phyloP scores from a whole-genome alignment of 495 filamentous ascomycete species.

The Bombardia bombarda region DNA sequence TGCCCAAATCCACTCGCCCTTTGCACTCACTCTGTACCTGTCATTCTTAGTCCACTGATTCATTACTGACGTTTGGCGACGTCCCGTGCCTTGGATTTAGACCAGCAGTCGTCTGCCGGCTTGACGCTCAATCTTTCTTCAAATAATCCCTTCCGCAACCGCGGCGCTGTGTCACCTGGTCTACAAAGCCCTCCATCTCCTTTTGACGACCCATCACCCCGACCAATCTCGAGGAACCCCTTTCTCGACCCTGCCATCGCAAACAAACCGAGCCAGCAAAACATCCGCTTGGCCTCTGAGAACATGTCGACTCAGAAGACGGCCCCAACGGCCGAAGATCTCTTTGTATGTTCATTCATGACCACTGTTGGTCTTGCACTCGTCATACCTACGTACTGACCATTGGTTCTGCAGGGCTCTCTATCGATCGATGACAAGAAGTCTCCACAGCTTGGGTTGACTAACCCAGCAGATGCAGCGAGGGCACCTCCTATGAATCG shows the following conservation, averaged over 20 bases:
- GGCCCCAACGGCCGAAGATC: constrained; percentile 65
- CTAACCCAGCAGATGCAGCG: constrained; percentile 26
- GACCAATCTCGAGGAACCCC: constrained; percentile 81
- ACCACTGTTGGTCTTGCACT: constrained; percentile 1
- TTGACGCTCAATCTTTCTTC: constrained; percentile 64
- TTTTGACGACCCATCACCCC: constrained; percentile 49
- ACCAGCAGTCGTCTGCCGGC: constrained; percentile 37
- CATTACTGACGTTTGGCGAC: constrained; percentile 25
- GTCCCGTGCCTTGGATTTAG: constrained; percentile 25
- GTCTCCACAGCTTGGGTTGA: constrained; percentile 21
- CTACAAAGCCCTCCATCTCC: constrained; percentile 37
- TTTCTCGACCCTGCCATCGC: constrained; percentile 69
- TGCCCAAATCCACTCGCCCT: constrained; percentile 11
- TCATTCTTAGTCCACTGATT: constrained; percentile 11
- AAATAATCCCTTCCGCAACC: constrained; percentile 98
- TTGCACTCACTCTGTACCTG: no score
- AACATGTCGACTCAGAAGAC: constrained; percentile 40
- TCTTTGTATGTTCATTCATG: constrained; percentile 68
- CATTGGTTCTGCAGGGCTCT: constrained; percentile 30
- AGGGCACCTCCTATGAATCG: constrained; percentile 29
- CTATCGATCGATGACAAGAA: constrained; percentile 39
- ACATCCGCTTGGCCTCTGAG: constrained; percentile 43
- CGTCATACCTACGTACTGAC: constrained; percentile 5
- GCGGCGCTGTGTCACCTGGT: constrained; percentile 64
- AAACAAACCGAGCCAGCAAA: constrained; percentile 39